Percentiles rank a stretch among this genome's conserved stretches.
phyloP scores from a whole-genome alignment of 208 protist species.

The Leishmania arabica region DNA sequence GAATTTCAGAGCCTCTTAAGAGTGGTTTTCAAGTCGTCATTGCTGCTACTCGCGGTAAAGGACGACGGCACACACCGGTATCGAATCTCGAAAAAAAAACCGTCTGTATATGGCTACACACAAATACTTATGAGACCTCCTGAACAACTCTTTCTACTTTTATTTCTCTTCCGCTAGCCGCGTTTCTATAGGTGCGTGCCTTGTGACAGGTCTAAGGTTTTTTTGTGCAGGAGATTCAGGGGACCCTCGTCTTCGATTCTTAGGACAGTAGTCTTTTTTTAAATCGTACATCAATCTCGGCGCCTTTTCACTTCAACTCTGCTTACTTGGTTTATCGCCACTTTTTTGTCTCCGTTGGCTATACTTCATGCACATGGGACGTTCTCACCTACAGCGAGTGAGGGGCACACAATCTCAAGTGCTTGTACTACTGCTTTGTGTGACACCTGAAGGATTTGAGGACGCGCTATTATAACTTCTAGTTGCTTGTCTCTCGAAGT shows the following conservation, averaged over 20 bases:
- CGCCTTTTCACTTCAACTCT: background rate
- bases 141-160: background rate
- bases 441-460: background rate
- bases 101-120: background rate
- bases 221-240: too few relatives aligned
- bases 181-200: background rate
- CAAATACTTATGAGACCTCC: background rate
- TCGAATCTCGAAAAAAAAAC: background rate
- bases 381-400: background rate
- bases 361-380: background rate
- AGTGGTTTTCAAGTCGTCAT: background rate
- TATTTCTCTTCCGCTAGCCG: background rate
- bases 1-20: background rate
- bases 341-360: background rate
- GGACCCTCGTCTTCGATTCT: background rate
- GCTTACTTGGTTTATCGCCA: background rate
- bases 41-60: background rate
- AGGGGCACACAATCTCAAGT: background rate
- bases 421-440: background rate
- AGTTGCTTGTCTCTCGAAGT: background rate
- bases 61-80: too few relatives aligned
- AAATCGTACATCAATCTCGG: background rate
- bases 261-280: background rate
- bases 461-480: background rate
- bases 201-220: background rate